phyloP scores from a whole-genome alignment of 106 monocot genomes.

The Xerophyta viscosa region DNA sequence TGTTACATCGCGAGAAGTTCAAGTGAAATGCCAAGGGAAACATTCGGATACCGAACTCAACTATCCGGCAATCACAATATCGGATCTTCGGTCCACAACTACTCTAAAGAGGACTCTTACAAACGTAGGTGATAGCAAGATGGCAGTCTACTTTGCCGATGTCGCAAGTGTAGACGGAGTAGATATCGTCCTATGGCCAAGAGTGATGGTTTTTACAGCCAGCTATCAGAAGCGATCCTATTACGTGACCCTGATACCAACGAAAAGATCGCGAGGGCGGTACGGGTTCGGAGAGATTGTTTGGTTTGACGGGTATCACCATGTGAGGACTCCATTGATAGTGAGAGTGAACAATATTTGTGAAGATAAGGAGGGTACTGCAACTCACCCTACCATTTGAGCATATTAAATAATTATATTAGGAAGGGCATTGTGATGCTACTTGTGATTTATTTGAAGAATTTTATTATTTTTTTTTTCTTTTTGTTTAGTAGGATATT shows the following conservation, averaged over 20 bases:
- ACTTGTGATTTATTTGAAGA: no score
- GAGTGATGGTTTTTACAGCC: constrained; percentile 20
- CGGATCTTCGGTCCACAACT: constrained; percentile 14
- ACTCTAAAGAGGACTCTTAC: constrained; percentile 26
- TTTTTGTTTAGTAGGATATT: no score
- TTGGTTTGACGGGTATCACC: constrained; percentile 54
- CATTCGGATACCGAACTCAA: constrained; percentile 29
- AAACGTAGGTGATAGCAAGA: constrained; percentile 15
- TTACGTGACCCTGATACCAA: constrained; percentile 27
- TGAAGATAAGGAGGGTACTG: neutral
- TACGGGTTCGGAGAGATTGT: constrained; percentile 71
- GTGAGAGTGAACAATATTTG: constrained; percentile 33
- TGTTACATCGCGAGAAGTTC: constrained; percentile 10
- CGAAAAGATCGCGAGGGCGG: constrained; percentile 34
- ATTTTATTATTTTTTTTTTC: no score
- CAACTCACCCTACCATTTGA: neutral
- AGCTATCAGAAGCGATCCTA: constrained; percentile 20
- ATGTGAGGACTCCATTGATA: constrained; percentile 39
- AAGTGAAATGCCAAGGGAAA: constrained; percentile 20
- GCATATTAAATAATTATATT: no score
- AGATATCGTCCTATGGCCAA: constrained; percentile 30
- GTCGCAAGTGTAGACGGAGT: constrained; percentile 35
- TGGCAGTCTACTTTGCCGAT: constrained; percentile 13
- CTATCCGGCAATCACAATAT: constrained; percentile 38
- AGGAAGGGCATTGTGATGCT: no score